These are phyloP conservation scores for Ogataea ramenticola DNA, from an alignment of 805 yeast species.

Conservation along the genomic window DNA sequence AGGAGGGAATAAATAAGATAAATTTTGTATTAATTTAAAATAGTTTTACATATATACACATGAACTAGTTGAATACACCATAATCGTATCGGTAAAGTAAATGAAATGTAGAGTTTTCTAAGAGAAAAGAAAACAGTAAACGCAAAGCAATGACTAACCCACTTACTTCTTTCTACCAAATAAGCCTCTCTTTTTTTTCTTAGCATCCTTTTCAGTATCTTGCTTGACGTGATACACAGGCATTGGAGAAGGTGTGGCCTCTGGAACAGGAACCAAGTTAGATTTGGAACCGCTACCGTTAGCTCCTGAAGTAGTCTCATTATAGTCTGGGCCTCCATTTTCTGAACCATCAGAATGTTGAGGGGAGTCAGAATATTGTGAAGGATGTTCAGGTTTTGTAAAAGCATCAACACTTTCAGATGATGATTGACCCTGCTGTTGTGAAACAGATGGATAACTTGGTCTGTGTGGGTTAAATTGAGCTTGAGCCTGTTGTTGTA, in stretches of 20 bases:
- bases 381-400: not conserved
- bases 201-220: constrained; percentile 24
- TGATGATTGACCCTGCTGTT: not conserved
- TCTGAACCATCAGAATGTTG: constrained; percentile 1
- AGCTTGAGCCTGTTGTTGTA: not conserved
- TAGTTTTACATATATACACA: too few relatives aligned
- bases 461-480: not conserved
- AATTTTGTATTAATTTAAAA: too few relatives aligned
- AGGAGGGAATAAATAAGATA: too few relatives aligned
- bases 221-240: constrained; percentile 50
- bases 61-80: too few relatives aligned
- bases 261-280: constrained; percentile 18
- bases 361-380: not conserved
- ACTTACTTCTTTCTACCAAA: constrained; percentile 63
- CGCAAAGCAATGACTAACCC: too few relatives aligned
- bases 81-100: too few relatives aligned
- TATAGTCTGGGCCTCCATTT: constrained; percentile 3
- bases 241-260: constrained; percentile 26
- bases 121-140: too few relatives aligned
- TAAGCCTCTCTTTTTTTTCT: constrained; percentile 56
- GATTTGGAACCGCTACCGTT: not conserved
- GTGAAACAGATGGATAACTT: not conserved
- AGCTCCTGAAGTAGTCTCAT: not conserved
- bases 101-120: too few relatives aligned
- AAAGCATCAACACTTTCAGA: not conserved